Evolutionary conservation across 2,329 filamentous ascomycete genomes (phyloP).

Genomic region (Leptographium lundbergii): DNA sequence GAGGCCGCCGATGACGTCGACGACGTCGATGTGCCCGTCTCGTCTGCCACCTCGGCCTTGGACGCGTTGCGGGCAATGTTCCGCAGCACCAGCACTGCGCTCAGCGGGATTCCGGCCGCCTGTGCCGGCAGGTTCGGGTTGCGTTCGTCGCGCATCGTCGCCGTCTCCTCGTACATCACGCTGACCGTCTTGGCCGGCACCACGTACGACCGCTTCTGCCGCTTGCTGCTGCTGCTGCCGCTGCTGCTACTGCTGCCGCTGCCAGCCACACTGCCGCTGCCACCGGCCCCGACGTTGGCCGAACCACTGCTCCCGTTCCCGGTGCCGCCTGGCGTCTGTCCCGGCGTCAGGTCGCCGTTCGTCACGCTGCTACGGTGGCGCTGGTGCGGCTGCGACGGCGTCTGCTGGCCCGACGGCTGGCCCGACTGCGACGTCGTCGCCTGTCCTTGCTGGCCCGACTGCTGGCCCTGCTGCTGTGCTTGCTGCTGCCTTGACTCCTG

Average conservation of each 20-base stretch:
- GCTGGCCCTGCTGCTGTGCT: constrained; percentile 11
- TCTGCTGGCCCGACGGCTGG: constrained; percentile 1
- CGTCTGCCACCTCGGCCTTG: constrained; percentile 37
- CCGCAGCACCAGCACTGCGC: constrained; percentile 62
- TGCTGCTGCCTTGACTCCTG: constrained; percentile 14
- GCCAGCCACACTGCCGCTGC: background rate
- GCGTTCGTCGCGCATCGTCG: constrained; percentile 41
- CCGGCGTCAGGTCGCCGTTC: constrained; percentile 15
- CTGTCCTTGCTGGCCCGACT: constrained; percentile 9
- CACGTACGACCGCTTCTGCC: constrained; percentile 32
- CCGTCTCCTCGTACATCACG: constrained; percentile 43
- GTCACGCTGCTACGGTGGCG: constrained; percentile 12
- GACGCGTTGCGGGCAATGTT: constrained; percentile 60
- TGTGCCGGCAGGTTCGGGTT: constrained; percentile 46
- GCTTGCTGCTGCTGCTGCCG: constrained; percentile 15
- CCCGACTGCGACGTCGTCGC: background rate
- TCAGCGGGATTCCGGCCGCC: constrained; percentile 67
- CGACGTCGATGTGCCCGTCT: too few species aligned
- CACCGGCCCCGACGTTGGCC: background rate
- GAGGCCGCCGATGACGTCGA: background rate
- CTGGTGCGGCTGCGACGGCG: constrained; percentile 9
- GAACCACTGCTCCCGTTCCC: background rate
- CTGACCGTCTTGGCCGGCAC: constrained; percentile 42
- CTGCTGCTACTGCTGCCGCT: constrained; percentile 2
- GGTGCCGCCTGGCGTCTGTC: constrained; percentile 1